Conservation (phyloP, 768 basidiomycete genomes). For the Agrocybe praecox region DNA sequence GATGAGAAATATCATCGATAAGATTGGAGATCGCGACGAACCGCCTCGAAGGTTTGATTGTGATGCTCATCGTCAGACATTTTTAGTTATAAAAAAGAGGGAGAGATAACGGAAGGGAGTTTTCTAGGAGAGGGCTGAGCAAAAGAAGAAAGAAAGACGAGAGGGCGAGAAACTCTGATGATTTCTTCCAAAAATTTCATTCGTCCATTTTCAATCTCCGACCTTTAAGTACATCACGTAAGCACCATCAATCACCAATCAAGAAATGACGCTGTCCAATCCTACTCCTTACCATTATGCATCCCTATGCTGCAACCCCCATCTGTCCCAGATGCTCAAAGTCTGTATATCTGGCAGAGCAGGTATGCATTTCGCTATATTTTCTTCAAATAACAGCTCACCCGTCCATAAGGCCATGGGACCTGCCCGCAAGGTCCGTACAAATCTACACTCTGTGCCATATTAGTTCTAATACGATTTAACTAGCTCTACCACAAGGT, state of each 20-base stretch:
- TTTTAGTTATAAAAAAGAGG: constrained; percentile 30
- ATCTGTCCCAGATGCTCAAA: constrained; percentile 76
- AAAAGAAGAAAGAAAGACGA: constrained; percentile 14
- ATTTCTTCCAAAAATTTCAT: constrained; percentile 33
- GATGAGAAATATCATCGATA: constrained; percentile 16
- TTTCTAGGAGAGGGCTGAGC: constrained; percentile 21
- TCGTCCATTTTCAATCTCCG: constrained; percentile 36
- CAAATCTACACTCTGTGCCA: too few species aligned
- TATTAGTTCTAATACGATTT: too few species aligned
- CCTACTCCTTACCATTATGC: constrained; percentile 44
- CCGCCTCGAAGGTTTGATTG: constrained; percentile 87
- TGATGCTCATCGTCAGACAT: constrained; percentile 92
- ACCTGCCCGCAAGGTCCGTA: constrained; percentile 83
- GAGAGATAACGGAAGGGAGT: constrained; percentile 22
- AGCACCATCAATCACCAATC: constrained; percentile 19
- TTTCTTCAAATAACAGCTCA: background rate
- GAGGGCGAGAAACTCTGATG: constrained; percentile 17
- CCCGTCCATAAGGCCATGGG: constrained; percentile 65
- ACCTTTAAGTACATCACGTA: constrained; percentile 22
- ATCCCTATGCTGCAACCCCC: constrained; percentile 72
- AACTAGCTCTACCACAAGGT: constrained; percentile 81
- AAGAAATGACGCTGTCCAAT: constrained; percentile 12
- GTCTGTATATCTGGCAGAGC: constrained; percentile 86
- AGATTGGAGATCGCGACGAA: constrained; percentile 28
- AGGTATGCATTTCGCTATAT: constrained; percentile 52